A percentile compares a stretch with the other conserved stretches of the same genome.
phyloP scores from a whole-genome alignment of 2,329 filamentous ascomycete species.

The Aspergillus floridensis region DNA sequence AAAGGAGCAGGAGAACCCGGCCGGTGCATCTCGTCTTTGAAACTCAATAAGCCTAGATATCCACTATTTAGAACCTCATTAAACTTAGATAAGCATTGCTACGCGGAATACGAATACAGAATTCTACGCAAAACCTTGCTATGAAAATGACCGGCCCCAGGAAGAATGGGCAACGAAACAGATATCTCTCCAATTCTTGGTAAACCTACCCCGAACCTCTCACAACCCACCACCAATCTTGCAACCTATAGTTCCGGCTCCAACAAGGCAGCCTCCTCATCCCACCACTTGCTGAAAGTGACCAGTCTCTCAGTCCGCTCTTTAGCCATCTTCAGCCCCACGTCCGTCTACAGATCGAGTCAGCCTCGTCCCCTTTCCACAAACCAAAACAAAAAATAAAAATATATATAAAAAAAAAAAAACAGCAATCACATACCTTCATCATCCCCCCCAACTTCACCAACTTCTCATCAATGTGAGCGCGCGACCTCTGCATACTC shows the following conservation, averaged over 20 bases:
- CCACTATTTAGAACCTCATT: background rate
- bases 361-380: background rate
- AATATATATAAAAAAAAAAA: too few relatives aligned
- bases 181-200: background rate
- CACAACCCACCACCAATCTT: too few relatives aligned
- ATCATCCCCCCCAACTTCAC: slow-evolving; percentile 4
- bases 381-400: too few relatives aligned
- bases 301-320: slow-evolving; percentile 3
- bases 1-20: slow-evolving; percentile 15
- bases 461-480: slow-evolving; percentile 7
- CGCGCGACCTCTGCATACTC: slow-evolving; percentile 3
- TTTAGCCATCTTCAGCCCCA: slow-evolving; percentile 1
- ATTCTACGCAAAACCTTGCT: too few relatives aligned
- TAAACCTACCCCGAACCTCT: too few relatives aligned
- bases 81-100: background rate
- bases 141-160: too few relatives aligned
- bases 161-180: too few relatives aligned
- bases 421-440: background rate
- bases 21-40: background rate
- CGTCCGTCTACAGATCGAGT: background rate
- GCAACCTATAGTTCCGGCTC: background rate
- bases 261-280: slow-evolving; percentile 1
- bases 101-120: background rate
- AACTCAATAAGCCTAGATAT: background rate
- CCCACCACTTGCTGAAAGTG: slow-evolving; percentile 5